A percentile compares a stretch with the other conserved stretches of the same genome.
Evolutionary conservation across 106 monocot species (phyloP).

Genomic region (Phalaenopsis equestris): DNA sequence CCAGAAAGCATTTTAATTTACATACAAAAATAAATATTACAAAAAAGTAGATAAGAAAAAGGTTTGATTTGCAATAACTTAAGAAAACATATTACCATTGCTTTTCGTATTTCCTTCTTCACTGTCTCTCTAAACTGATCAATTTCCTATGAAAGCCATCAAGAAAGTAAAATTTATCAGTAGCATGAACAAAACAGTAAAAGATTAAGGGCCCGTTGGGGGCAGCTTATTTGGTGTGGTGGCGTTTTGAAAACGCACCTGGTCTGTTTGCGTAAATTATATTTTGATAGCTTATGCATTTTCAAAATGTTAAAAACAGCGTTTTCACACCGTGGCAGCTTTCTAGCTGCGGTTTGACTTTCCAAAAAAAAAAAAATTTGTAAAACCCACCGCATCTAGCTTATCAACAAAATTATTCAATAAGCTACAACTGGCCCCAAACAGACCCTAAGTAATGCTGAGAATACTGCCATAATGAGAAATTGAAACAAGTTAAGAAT

Average conservation of each 20-base stretch:
- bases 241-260: no score
- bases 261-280: no score
- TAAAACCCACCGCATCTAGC: no score
- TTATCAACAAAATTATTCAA: no score
- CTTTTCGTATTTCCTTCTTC: conserved; percentile 3
- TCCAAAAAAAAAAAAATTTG: no score
- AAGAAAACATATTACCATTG: not conserved
- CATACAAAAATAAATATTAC: not conserved
- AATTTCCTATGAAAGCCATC: not conserved
- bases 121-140: conserved; percentile 2
- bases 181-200: not conserved
- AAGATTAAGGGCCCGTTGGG: not conserved
- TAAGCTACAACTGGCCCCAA: no score
- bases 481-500: not conserved
- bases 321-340: no score
- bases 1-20: not conserved
- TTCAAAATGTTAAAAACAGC: no score
- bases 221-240: no score
- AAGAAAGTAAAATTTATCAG: not conserved
- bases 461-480: not conserved
- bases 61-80: not conserved
- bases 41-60: not conserved
- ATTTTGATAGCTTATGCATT: no score
- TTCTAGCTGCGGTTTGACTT: no score
- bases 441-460: not conserved